Percentiles rank a stretch among this genome's conserved stretches.
phyloP scores from a whole-genome alignment of 2,329 filamentous ascomycete genomes.

The Apiospora marii region DNA sequence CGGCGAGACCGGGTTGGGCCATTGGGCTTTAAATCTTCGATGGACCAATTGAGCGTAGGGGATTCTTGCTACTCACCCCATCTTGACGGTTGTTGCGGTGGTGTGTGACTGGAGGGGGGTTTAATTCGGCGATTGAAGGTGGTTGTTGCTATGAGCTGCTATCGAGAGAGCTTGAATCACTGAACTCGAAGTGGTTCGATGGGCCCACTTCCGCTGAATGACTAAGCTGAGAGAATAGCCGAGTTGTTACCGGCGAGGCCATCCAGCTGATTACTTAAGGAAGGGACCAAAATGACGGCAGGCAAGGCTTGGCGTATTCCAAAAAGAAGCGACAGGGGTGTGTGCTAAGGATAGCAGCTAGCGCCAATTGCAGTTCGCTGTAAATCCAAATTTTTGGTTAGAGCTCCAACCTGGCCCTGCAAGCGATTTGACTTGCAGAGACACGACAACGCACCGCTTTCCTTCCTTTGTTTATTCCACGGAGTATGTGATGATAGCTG shows the following conservation, averaged over 20 bases:
- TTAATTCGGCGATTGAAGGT: conserved; percentile 31
- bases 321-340: not conserved
- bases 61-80: conserved; percentile 46
- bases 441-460: not conserved
- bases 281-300: not conserved
- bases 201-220: conserved; percentile 17
- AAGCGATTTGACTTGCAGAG: not conserved
- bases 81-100: conserved; percentile 45
- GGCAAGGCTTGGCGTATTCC: conserved; percentile 1
- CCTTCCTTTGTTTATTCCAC: not conserved
- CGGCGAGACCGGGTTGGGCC: conserved; percentile 35
- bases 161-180: conserved; percentile 30
- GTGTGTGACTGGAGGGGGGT: conserved; percentile 31
- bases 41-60: not conserved
- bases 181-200: conserved; percentile 20
- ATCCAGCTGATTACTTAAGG: not conserved
- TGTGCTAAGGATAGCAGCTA: conserved; percentile 7
- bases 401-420: not conserved
- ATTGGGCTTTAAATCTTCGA: not conserved
- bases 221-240: conserved; percentile 28
- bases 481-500: not conserved
- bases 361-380: not conserved
- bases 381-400: not conserved
- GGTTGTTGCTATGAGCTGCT: conserved; percentile 30
- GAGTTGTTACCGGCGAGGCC: conserved; percentile 23